These are phyloP conservation scores for Ophiostoma sp. DNA, from an alignment of 2,329 filamentous ascomycete species.

Conservation along the genomic window DNA sequence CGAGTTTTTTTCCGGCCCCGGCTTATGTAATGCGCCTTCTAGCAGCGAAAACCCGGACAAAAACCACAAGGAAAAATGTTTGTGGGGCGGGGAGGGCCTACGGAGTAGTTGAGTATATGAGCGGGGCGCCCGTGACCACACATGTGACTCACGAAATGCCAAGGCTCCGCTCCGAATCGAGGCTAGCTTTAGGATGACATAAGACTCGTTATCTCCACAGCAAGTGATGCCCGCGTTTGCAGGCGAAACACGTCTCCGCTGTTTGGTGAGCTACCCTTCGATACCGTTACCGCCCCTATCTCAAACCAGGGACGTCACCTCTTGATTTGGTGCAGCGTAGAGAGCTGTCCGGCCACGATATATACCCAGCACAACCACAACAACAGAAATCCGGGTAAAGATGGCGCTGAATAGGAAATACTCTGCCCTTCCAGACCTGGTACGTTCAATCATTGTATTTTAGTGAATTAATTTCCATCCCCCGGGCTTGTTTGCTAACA, in stretches of 20 bases:
- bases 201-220: neutral
- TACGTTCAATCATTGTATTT: constrained; percentile 35
- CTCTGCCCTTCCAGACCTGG: constrained; percentile 72
- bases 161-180: no score
- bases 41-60: neutral
- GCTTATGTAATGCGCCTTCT: constrained; percentile 15
- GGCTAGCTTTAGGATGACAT: no score
- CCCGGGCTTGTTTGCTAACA: neutral
- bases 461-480: neutral
- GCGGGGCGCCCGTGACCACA: neutral
- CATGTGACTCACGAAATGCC: neutral
- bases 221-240: neutral
- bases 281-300: constrained; percentile 8
- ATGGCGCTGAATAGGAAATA: constrained; percentile 81
- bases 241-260: constrained; percentile 5
- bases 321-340: constrained; percentile 9
- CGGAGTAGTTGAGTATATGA: no score
- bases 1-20: neutral
- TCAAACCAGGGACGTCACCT: constrained; percentile 7
- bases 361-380: neutral
- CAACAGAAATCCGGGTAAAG: constrained; percentile 8
- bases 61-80: constrained; percentile 16
- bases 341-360: constrained; percentile 5
- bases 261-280: neutral
- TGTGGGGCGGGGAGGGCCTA: constrained; percentile 16